These are phyloP conservation scores for Mortierella sp. DNA, from an alignment of 371 early-diverging fungal genomes.

Conservation along the genomic window DNA sequence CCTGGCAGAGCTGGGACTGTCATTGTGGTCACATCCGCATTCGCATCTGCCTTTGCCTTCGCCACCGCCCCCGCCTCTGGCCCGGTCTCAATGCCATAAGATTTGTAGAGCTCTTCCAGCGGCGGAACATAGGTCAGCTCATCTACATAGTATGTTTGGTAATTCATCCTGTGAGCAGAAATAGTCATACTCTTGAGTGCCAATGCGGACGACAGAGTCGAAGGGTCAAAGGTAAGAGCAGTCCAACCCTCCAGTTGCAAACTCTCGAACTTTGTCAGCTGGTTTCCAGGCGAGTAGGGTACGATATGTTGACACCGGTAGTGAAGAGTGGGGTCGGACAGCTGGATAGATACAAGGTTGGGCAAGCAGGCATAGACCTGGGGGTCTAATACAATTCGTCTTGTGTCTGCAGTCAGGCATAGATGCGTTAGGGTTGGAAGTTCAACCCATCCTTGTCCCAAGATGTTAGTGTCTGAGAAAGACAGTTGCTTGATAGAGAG, in stretches of 20 bases:
- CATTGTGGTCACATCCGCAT: too few relatives aligned
- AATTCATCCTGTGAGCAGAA: neutral
- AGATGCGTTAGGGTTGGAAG: neutral
- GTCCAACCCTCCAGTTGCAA: neutral
- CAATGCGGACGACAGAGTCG: neutral
- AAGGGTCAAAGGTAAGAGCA: neutral
- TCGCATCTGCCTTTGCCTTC: too few relatives aligned
- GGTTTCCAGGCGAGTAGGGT: too few relatives aligned
- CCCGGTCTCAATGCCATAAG: neutral
- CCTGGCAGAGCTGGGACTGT: neutral
- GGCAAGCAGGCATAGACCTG: neutral
- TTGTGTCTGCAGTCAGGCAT: neutral
- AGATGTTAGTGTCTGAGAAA: neutral
- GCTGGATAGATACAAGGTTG: neutral
- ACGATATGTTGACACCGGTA: neutral
- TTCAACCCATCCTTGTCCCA: neutral
- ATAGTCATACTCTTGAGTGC: neutral
- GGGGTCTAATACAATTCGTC: neutral
- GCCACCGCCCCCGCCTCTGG: neutral
- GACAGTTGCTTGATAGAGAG: neutral
- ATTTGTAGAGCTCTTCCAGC: neutral
- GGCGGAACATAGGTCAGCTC: neutral
- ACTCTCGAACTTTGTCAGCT: neutral
- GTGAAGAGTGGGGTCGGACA: neutral
- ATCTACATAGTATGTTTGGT: too few relatives aligned